Evolutionary conservation across 331 rosid genomes (phyloP).

Genomic region (Phaseolus coccineus): DNA sequence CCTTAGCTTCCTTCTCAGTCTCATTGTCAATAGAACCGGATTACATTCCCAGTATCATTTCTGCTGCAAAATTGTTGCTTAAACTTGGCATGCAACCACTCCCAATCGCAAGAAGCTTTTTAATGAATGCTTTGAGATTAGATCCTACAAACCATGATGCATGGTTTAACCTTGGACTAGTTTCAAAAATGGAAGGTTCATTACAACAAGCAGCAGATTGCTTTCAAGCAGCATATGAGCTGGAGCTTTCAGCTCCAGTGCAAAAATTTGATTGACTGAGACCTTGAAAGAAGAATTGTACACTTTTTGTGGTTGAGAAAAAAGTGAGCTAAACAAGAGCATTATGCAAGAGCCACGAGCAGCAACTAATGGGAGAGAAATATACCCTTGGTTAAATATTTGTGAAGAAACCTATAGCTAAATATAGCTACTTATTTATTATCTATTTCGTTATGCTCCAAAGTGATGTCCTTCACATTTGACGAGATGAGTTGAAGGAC

Average conservation of each 20-base stretch:
- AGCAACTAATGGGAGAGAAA: not conserved
- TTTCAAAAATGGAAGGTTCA: slow-evolving; percentile 72
- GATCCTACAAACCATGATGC: slow-evolving; percentile 79
- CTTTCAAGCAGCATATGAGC: slow-evolving; percentile 87
- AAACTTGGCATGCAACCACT: slow-evolving; percentile 63
- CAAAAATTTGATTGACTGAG: slow-evolving; percentile 57
- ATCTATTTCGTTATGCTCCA: slow-evolving; percentile 30
- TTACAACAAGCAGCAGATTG: slow-evolving; percentile 78
- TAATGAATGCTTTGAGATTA: slow-evolving; percentile 76
- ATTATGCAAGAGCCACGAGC: slow-evolving; percentile 37
- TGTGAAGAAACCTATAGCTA: slow-evolving; percentile 44
- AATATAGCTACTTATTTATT: slow-evolving; percentile 36
- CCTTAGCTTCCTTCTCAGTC: slow-evolving; percentile 72
- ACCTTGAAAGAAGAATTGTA: slow-evolving; percentile 2
- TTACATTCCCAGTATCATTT: slow-evolving; percentile 72
- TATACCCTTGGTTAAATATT: slow-evolving; percentile 30
- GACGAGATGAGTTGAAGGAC: not conserved
- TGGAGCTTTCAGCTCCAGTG: slow-evolving; percentile 73
- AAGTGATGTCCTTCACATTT: slow-evolving; percentile 16
- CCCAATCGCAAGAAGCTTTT: slow-evolving; percentile 77
- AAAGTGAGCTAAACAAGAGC: slow-evolving; percentile 18
- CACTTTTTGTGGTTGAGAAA: slow-evolving; percentile 21
- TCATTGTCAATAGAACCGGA: slow-evolving; percentile 74
- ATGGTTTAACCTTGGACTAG: slow-evolving; percentile 79
- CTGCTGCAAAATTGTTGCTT: slow-evolving; percentile 74